Evolutionary conservation across 2,329 filamentous ascomycete species (phyloP).

Genomic region (Onygena corvina): DNA sequence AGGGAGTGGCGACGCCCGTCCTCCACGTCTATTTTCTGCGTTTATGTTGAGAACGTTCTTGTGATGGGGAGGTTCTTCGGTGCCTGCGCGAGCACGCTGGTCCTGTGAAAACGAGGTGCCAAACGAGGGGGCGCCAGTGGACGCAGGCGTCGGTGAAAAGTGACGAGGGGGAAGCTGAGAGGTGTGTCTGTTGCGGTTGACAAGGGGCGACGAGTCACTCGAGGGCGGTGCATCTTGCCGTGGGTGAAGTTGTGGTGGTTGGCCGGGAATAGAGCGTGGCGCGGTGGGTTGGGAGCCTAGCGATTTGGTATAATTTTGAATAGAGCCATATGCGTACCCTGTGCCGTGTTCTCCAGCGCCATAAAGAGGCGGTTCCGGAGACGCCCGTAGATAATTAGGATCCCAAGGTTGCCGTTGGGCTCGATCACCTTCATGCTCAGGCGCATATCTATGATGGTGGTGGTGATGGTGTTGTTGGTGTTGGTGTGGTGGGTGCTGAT

Average conservation of each 20-base stretch:
- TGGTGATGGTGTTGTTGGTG: conserved; percentile 26
- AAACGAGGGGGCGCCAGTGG: conserved; percentile 16
- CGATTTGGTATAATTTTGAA: conserved; percentile 33
- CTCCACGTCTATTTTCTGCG: conserved; percentile 64
- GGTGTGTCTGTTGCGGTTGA: conserved; percentile 16
- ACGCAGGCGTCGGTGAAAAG: conserved; percentile 26
- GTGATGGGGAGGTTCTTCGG: conserved; percentile 47
- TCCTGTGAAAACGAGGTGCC: conserved; percentile 18
- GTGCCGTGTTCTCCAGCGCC: conserved; percentile 23
- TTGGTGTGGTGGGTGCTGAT: conserved; percentile 19
- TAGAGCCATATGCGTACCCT: conserved; percentile 30
- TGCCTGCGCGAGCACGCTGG: conserved; percentile 35
- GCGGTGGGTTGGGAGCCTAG: conserved; percentile 30
- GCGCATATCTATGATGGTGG: background rate
- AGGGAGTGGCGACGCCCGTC: conserved; percentile 74
- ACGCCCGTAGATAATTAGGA: conserved; percentile 28
- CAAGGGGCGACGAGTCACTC: conserved; percentile 21
- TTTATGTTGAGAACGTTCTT: conserved; percentile 62
- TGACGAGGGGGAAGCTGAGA: conserved; percentile 24
- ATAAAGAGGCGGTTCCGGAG: conserved; percentile 30
- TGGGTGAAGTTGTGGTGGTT: conserved; percentile 22
- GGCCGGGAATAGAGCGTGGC: conserved; percentile 21
- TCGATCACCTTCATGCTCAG: conserved; percentile 26
- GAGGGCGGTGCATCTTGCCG: conserved; percentile 26
- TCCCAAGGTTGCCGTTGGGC: conserved; percentile 26